Evolutionary conservation across 2,329 filamentous ascomycete genomes (phyloP).

Genomic region (Hymenoscyphus infarciens): DNA sequence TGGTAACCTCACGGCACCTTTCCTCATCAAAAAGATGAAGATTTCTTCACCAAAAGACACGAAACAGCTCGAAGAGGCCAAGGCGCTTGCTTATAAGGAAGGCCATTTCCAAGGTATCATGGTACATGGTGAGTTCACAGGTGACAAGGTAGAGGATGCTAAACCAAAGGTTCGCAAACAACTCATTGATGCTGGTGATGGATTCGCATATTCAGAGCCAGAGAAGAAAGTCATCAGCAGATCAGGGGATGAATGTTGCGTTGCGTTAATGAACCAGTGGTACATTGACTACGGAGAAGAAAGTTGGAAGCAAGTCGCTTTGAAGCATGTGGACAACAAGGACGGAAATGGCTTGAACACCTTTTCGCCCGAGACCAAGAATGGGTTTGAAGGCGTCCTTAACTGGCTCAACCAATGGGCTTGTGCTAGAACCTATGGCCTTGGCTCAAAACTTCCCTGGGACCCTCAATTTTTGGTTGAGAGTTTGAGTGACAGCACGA

Average conservation of each 20-base stretch:
- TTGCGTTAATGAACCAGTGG: slow-evolving; percentile 93
- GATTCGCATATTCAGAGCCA: slow-evolving; percentile 91
- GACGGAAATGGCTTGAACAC: slow-evolving; percentile 70
- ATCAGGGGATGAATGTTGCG: slow-evolving; percentile 89
- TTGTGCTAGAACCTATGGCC: slow-evolving; percentile 83
- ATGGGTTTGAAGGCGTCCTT: slow-evolving; percentile 79
- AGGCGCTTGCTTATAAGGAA: slow-evolving; percentile 95
- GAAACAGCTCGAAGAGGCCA: slow-evolving; percentile 86
- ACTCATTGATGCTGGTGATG: slow-evolving; percentile 71
- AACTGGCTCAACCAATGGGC: slow-evolving; percentile 97
- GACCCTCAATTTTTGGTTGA: slow-evolving; percentile 88
- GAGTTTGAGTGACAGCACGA: slow-evolving; percentile 83
- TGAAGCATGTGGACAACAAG: slow-evolving; percentile 67
- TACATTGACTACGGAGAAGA: slow-evolving; percentile 95
- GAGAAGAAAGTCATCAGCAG: slow-evolving; percentile 85
- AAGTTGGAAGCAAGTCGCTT: slow-evolving; percentile 73
- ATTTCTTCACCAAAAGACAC: slow-evolving; percentile 95
- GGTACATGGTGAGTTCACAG: slow-evolving; percentile 82
- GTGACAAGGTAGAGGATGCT: slow-evolving; percentile 78
- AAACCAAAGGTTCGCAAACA: slow-evolving; percentile 81
- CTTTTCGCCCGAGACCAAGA: slow-evolving; percentile 72
- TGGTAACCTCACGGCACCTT: slow-evolving; percentile 77
- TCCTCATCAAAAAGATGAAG: slow-evolving; percentile 87
- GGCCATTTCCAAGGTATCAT: slow-evolving; percentile 95
- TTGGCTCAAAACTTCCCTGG: slow-evolving; percentile 94